A percentile compares a stretch with the other conserved stretches of the same genome.
Conservation (phyloP, 495 filamentous ascomycete genomes). For the Durotheca rogersii region DNA sequence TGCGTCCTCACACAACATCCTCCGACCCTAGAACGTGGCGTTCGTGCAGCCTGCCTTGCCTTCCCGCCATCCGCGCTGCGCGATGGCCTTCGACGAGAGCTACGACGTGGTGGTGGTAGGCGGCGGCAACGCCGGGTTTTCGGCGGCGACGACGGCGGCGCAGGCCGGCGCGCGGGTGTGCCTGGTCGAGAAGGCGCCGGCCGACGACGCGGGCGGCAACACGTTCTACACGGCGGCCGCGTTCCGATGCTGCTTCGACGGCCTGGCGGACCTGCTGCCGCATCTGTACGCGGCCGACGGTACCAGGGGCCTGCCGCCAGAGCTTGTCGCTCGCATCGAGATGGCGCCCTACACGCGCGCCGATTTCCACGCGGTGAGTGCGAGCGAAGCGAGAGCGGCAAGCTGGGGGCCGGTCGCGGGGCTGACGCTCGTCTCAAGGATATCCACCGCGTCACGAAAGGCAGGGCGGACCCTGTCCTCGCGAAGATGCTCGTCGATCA, state of each 20-base stretch:
- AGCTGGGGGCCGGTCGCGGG: not conserved
- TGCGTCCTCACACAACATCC: too few relatives aligned
- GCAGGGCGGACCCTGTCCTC: conserved; percentile 48
- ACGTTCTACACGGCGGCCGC: conserved; percentile 60
- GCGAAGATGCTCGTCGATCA: conserved; percentile 48
- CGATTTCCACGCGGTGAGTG: conserved; percentile 31
- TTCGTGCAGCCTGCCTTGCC: too few relatives aligned
- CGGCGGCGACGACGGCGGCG: conserved; percentile 51
- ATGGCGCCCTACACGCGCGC: conserved; percentile 34
- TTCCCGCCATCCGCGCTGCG: too few relatives aligned
- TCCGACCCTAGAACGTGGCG: too few relatives aligned
- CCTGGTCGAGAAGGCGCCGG: conserved; percentile 56
- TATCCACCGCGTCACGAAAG: conserved; percentile 51
- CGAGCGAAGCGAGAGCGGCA: too few relatives aligned
- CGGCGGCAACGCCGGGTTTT: conserved; percentile 61
- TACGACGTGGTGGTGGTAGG: conserved; percentile 58
- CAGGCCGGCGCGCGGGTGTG: conserved; percentile 43
- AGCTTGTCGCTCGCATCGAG: conserved; percentile 46
- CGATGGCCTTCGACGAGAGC: conserved; percentile 27
- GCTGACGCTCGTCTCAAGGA: conserved; percentile 35
- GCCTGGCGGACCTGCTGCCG: conserved; percentile 48
- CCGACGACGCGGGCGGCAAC: conserved; percentile 58
- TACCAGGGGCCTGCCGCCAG: conserved; percentile 40
- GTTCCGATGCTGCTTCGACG: conserved; percentile 50
- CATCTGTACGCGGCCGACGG: conserved; percentile 32